Base-by-base conservation (phyloP, 192 early-diverging fungal species). In the Fimicolochytrium jonesii region DNA sequence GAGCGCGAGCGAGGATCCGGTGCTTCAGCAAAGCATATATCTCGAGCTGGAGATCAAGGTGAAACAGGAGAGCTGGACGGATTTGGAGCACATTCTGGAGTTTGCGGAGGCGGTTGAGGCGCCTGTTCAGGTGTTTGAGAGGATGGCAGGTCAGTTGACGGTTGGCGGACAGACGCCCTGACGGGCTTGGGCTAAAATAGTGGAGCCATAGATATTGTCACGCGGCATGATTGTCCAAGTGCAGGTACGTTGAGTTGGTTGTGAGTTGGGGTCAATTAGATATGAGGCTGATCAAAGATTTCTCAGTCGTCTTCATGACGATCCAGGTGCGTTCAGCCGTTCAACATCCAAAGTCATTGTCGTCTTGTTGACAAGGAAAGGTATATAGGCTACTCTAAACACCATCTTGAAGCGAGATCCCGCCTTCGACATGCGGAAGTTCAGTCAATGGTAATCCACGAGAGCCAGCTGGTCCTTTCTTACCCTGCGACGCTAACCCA, bases 131-230 rank as follows among this genome's bases (percentile, higher is more conserved):
- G 37, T 66, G 4, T 66, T 66, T 30, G 64, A 66, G 34, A n/a
- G 64, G 34, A 58, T 66, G 64, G 64, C 64, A 4, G 64, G 64
- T 66, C 26, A 49, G 22, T 15, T 25, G 9, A 39, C 17, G 37
- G 10, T 11, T 39, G 10, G 9, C 37, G 37, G 10, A 39, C 37
- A 17, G 36, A 55, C 2, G 15, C 60, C 52, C 23, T 37, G 22
- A 5, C 47, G 20, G 20, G n/a, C 0, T 56, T 35, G 6, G n/a
- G 20, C n/a, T n/a, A n/a, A n/a, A n/a, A n/a, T n/a, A n/a, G n/a
- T n/a, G n/a, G n/a, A n/a, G n/a, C n/a, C n/a, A n/a, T n/a, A 66
- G 64, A 66, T 48, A 66, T 58, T 28, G 64, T 66, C 10, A 66
- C 64, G 18, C 36, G 55, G 15, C 33, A 58, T 17, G 10, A 44